These are phyloP conservation scores for Acanthamoeba divionensis DNA, from an alignment of 208 protist species.

Conservation along the genomic window DNA sequence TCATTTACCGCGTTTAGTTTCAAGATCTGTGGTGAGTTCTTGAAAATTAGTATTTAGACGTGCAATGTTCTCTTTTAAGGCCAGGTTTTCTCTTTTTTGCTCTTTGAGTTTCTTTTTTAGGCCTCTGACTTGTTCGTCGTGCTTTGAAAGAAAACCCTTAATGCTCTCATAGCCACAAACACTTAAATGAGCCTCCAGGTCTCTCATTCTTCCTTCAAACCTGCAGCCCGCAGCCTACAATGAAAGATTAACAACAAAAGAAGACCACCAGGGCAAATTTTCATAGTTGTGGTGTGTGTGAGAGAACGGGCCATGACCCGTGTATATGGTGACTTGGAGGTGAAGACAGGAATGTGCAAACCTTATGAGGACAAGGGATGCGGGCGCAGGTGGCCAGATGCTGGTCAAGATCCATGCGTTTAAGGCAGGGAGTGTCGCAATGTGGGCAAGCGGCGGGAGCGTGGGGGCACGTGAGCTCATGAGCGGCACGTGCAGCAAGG, in stretches of 20 bases:
- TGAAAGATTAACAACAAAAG: neutral
- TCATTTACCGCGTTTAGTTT: neutral
- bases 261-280: too few relatives aligned
- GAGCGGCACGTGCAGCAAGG: neutral
- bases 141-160: slow-evolving; percentile 14
- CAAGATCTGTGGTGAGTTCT: neutral
- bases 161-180: neutral
- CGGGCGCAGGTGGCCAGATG: neutral
- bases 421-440: neutral
- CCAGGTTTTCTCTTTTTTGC: neutral
- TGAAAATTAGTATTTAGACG: neutral
- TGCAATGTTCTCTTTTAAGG: neutral
- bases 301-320: neutral
- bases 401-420: slow-evolving; percentile 11
- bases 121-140: neutral
- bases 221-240: neutral
- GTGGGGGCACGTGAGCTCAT: slow-evolving; percentile 4
- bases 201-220: neutral
- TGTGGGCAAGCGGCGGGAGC: slow-evolving; percentile 20
- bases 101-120: neutral
- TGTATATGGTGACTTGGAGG: neutral
- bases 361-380: slow-evolving; percentile 25
- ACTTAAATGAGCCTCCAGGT: neutral
- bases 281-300: neutral
- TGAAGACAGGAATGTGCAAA: neutral